A percentile compares a stretch with the other conserved stretches of the same genome.
phyloP scores from a whole-genome alignment of 2,329 filamentous ascomycete genomes.

The Westerdykella sp. region DNA sequence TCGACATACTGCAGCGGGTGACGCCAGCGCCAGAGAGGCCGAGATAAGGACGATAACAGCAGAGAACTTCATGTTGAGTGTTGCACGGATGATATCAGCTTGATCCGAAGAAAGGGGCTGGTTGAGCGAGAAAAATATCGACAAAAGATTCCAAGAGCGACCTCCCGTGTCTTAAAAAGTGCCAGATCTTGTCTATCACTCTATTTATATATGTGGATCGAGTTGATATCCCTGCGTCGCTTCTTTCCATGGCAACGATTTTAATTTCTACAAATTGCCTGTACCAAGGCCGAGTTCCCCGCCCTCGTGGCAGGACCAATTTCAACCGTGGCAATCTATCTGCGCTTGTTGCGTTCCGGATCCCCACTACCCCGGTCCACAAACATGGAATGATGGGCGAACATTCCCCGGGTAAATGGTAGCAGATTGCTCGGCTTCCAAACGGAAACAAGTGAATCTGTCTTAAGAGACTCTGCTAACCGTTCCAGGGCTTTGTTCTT shows the following conservation, averaged over 20 bases:
- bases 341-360: slow-evolving; percentile 4
- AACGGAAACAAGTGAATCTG: background rate
- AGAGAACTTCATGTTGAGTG: slow-evolving; percentile 21
- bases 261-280: slow-evolving; percentile 11
- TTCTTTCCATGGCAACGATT: slow-evolving; percentile 3
- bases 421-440: slow-evolving; percentile 1
- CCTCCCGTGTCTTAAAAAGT: slow-evolving; percentile 8
- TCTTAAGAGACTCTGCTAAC: too few relatives aligned
- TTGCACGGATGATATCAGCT: background rate
- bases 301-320: slow-evolving; percentile 16
- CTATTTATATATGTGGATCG: slow-evolving; percentile 8
- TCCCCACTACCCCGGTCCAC: slow-evolving; percentile 1
- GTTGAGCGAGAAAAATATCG: background rate
- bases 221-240: background rate
- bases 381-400: slow-evolving; percentile 1
- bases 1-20: slow-evolving; percentile 20
- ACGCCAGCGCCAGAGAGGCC: slow-evolving; percentile 17
- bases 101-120: background rate
- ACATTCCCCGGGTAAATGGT: slow-evolving; percentile 8
- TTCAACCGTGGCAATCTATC: slow-evolving; percentile 5
- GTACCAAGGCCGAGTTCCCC: slow-evolving; percentile 13
- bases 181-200: slow-evolving; percentile 11
- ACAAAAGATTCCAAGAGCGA: background rate
- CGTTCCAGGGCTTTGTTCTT: too few relatives aligned
- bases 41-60: slow-evolving; percentile 13